Conservation (phyloP, 352 stramenopile species). For the Phytopythium ostracodes region DNA sequence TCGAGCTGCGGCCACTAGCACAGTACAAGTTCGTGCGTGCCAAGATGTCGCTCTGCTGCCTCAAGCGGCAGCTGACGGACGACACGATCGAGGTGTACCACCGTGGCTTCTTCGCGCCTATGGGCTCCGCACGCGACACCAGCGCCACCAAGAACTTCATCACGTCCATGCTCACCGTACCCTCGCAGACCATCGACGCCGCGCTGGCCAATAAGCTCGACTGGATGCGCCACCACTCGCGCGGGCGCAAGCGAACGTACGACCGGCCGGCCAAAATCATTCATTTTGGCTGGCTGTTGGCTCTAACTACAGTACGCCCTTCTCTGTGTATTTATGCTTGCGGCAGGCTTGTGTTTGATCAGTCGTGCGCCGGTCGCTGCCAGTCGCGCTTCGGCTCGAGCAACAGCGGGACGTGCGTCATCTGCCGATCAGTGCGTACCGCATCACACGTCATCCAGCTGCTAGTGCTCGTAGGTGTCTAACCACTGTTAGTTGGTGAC, state of each 20-base stretch:
- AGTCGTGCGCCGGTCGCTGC: slow-evolving; percentile 31
- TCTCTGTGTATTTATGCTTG: neutral
- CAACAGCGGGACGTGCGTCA: slow-evolving; percentile 28
- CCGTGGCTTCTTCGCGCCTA: slow-evolving; percentile 29
- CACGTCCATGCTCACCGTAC: slow-evolving; percentile 23
- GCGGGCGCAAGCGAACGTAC: slow-evolving; percentile 20
- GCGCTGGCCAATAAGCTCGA: slow-evolving; percentile 35
- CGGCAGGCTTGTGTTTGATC: slow-evolving; percentile 10
- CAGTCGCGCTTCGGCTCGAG: slow-evolving; percentile 20
- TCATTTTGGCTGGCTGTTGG: neutral
- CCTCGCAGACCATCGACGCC: slow-evolving; percentile 26
- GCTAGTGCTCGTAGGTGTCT: neutral
- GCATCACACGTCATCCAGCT: neutral
- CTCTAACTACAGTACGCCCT: neutral
- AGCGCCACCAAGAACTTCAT: slow-evolving; percentile 9
- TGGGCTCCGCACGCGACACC: slow-evolving; percentile 22
- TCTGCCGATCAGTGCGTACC: slow-evolving; percentile 27
- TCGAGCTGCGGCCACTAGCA: slow-evolving; percentile 24
- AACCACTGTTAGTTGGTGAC: neutral
- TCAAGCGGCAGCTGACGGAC: slow-evolving; percentile 30
- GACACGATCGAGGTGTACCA: slow-evolving; percentile 40
- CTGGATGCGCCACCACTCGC: slow-evolving; percentile 45
- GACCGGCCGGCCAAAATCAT: neutral
- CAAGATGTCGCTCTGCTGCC: slow-evolving; percentile 36
- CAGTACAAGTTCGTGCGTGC: slow-evolving; percentile 27